Evolutionary conservation across 129 eudicot species (phyloP).

Genomic region (Chrysanthemum makinoi): DNA sequence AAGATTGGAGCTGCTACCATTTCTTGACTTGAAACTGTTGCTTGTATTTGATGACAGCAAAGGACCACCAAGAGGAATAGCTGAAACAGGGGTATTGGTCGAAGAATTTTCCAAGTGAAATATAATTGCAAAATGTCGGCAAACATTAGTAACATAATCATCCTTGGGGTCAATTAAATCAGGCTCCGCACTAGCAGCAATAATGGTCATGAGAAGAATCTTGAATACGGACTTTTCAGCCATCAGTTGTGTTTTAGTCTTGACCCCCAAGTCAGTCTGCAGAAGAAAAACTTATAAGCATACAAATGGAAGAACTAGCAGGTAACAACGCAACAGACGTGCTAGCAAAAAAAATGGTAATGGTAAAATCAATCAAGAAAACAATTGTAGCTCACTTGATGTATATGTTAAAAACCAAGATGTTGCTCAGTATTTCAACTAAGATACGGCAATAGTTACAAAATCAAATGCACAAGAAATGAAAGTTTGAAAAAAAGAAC

Average conservation of each 20-base stretch:
- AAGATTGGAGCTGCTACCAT: slow-evolving; percentile 51
- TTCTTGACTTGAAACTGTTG: slow-evolving; percentile 47
- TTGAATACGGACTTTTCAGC: slow-evolving; percentile 96
- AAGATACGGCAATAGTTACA: background rate
- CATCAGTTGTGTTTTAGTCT: slow-evolving; percentile 97
- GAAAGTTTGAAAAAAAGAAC: too few species aligned
- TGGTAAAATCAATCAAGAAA: background rate
- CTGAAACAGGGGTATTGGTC: slow-evolving; percentile 38
- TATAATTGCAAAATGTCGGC: slow-evolving; percentile 96
- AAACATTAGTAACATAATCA: slow-evolving; percentile 68
- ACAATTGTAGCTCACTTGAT: background rate
- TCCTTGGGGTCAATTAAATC: slow-evolving; percentile 72
- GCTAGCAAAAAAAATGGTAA: slow-evolving; percentile 10
- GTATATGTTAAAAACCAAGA: background rate
- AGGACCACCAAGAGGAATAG: slow-evolving; percentile 66
- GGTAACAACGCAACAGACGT: background rate
- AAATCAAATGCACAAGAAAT: too few species aligned
- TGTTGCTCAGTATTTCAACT: background rate
- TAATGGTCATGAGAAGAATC: slow-evolving; percentile 81
- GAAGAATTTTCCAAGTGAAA: slow-evolving; percentile 72
- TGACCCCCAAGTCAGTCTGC: slow-evolving; percentile 96
- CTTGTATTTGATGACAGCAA: slow-evolving; percentile 48
- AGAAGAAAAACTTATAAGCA: slow-evolving; percentile 19
- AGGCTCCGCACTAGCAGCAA: slow-evolving; percentile 87
- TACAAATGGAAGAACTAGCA: background rate